Evolutionary conservation across 23 red algal genomes (phyloP).

Genomic region (Pyropia haitanensis): DNA sequence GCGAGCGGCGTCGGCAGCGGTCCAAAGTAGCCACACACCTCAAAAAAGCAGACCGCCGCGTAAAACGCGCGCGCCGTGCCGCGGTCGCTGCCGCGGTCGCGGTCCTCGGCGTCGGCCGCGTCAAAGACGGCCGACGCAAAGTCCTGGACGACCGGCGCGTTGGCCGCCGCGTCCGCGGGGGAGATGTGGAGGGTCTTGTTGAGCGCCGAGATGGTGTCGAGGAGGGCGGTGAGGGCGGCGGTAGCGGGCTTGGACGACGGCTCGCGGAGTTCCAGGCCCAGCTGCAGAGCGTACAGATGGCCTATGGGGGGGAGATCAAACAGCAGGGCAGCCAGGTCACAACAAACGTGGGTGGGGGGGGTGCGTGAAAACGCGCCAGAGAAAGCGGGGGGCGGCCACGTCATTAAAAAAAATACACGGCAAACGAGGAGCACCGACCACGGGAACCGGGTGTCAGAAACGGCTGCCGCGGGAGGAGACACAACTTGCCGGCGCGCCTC

Average conservation of each 20-base stretch:
- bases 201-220: constrained; percentile 30
- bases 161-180: constrained; percentile 15
- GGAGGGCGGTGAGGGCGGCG: constrained; percentile 21
- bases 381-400: too few relatives aligned
- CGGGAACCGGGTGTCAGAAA: too few relatives aligned
- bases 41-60: constrained; percentile 69
- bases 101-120: constrained; percentile 46
- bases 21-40: constrained; percentile 56
- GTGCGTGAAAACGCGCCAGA: too few relatives aligned
- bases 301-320: too few relatives aligned
- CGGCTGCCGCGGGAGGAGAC: too few relatives aligned
- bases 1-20: constrained; percentile 20
- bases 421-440: too few relatives aligned
- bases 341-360: too few relatives aligned
- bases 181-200: constrained; percentile 5
- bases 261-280: constrained; percentile 40
- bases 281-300: constrained; percentile 33
- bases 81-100: constrained; percentile 14
- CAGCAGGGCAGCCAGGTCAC: too few relatives aligned
- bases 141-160: constrained; percentile 21
- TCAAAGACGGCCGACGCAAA: constrained; percentile 49
- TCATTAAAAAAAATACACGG: too few relatives aligned
- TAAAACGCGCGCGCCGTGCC: constrained; percentile 63
- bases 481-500: too few relatives aligned
- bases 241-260: constrained; percentile 16